These are phyloP conservation scores for Lentinula lateritia DNA, from an alignment of 768 basidiomycete species.

Conservation along the genomic window DNA sequence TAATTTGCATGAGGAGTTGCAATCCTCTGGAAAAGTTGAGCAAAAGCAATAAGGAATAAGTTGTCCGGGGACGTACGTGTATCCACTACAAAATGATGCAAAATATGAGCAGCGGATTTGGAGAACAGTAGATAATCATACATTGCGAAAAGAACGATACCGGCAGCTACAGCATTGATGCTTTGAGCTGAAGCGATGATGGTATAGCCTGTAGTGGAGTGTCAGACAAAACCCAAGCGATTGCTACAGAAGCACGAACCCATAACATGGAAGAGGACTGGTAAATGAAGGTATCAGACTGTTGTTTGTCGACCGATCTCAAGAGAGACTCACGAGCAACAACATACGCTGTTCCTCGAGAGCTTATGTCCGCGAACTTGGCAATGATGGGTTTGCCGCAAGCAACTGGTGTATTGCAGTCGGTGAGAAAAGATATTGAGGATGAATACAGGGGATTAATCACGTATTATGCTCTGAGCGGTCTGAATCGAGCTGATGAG, in stretches of 20 bases:
- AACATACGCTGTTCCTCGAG: constrained; percentile 59
- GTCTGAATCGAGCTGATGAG: constrained; percentile 50
- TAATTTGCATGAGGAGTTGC: constrained; percentile 58
- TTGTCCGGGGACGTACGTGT: constrained; percentile 37
- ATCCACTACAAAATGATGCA: constrained; percentile 38
- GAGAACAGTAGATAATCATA: constrained; percentile 16
- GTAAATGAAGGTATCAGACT: background rate
- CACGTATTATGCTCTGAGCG: constrained; percentile 51
- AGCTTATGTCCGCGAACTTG: constrained; percentile 66
- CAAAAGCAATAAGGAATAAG: constrained; percentile 19
- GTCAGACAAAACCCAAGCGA: background rate
- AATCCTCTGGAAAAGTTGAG: constrained; percentile 36
- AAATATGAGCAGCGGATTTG: background rate
- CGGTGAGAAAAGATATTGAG: background rate
- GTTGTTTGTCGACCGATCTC: background rate
- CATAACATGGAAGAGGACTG: constrained; percentile 56
- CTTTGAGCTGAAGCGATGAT: constrained; percentile 47
- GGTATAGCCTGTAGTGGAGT: constrained; percentile 34
- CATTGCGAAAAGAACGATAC: constrained; percentile 55
- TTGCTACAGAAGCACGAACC: constrained; percentile 26
- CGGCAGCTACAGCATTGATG: constrained; percentile 41
- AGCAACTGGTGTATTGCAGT: constrained; percentile 20
- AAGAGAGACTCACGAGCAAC: constrained; percentile 41
- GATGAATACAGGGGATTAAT: constrained; percentile 11
- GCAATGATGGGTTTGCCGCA: constrained; percentile 66